These are phyloP conservation scores for Ocimum tenuiflorum DNA, from an alignment of 257 asterid species.

Conservation along the genomic window DNA sequence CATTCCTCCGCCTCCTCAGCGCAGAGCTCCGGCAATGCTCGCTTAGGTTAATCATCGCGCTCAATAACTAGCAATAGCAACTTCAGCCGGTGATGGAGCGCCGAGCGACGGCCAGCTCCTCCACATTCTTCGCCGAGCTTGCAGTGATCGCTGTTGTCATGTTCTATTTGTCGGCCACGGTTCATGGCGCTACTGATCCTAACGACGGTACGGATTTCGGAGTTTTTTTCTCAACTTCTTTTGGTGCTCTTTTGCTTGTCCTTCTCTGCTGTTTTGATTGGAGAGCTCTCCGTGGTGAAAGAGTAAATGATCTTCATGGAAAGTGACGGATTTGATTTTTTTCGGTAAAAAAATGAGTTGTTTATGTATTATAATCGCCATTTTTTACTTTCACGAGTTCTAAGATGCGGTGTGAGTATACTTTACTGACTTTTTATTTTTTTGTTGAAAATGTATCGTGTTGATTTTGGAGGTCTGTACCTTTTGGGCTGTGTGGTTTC, in stretches of 20 bases:
- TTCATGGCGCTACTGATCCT: slow-evolving; percentile 54
- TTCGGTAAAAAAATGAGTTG: background rate
- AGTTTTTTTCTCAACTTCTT: background rate
- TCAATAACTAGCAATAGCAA: background rate
- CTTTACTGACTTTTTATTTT: background rate
- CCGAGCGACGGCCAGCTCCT: slow-evolving; percentile 19
- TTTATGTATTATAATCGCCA: background rate
- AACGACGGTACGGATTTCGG: slow-evolving; percentile 45
- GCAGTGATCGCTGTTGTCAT: slow-evolving; percentile 30
- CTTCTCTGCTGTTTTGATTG: slow-evolving; percentile 11
- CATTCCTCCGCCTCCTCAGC: background rate
- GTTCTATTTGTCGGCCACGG: slow-evolving; percentile 18
- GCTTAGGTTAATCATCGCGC: slow-evolving; percentile 18
- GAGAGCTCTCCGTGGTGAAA: background rate
- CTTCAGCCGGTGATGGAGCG: slow-evolving; percentile 32
- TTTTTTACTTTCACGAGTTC: background rate
- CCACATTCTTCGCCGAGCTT: slow-evolving; percentile 20
- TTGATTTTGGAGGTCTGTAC: background rate
- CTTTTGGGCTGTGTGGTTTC: slow-evolving; percentile 19
- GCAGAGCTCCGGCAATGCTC: slow-evolving; percentile 14
- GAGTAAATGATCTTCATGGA: slow-evolving; percentile 8
- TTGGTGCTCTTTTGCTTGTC: background rate
- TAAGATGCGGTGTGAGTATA: background rate
- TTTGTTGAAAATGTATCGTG: background rate
- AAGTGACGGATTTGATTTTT: background rate